Percentiles rank a stretch among this genome's conserved stretches.
These are phyloP conservation scores for Plasmopara viticola DNA, from an alignment of 352 stramenopile species.

Conservation along the genomic window DNA sequence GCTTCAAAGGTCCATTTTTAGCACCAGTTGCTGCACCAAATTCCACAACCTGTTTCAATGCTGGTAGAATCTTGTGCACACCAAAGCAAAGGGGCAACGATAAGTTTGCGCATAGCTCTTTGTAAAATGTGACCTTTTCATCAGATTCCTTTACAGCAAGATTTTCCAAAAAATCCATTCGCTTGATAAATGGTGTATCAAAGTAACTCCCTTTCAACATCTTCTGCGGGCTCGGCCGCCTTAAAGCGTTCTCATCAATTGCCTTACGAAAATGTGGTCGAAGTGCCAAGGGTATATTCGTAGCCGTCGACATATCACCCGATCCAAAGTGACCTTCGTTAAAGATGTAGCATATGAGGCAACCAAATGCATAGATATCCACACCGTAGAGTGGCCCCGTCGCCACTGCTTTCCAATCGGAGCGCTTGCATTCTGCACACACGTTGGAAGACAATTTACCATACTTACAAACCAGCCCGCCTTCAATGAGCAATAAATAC, in stretches of 20 bases:
- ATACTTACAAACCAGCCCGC: neutral
- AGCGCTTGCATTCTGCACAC: conserved; percentile 66
- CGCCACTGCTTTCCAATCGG: conserved; percentile 62
- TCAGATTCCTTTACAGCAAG: conserved; percentile 89
- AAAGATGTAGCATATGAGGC: conserved; percentile 72
- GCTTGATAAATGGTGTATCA: conserved; percentile 88
- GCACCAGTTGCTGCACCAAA: conserved; percentile 52
- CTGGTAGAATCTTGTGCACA: conserved; percentile 84
- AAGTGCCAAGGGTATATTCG: conserved; percentile 64
- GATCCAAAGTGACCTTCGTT: conserved; percentile 60
- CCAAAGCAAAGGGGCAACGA: conserved; percentile 65
- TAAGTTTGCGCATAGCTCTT: conserved; percentile 82
- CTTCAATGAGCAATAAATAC: conserved; percentile 20
- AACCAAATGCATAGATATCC: conserved; percentile 76
- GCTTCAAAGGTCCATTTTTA: conserved; percentile 61
- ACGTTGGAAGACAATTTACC: neutral
- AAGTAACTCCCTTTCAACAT: conserved; percentile 88
- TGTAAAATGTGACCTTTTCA: conserved; percentile 92
- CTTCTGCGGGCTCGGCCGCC: conserved; percentile 78
- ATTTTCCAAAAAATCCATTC: conserved; percentile 93
- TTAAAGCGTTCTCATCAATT: conserved; percentile 55
- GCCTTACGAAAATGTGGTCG: conserved; percentile 75
- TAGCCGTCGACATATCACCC: conserved; percentile 45
- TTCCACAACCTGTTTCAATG: conserved; percentile 76
- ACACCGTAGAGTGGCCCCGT: conserved; percentile 45